phyloP scores from a whole-genome alignment of 2,329 filamentous ascomycete genomes.

The Teratosphaeria viscida region DNA sequence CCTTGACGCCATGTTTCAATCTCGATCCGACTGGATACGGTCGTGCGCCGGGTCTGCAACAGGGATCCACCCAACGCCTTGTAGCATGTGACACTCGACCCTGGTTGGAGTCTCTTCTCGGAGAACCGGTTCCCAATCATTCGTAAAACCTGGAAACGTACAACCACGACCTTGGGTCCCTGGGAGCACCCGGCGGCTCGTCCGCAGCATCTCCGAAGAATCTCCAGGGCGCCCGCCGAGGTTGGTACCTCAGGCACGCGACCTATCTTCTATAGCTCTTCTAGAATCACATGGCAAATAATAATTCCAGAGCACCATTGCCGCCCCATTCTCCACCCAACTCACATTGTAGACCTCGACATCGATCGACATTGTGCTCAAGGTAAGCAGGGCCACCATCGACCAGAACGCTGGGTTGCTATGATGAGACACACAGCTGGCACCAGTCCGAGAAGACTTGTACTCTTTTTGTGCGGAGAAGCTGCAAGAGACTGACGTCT shows the following conservation, averaged over 20 bases:
- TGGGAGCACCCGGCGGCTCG: too few relatives aligned
- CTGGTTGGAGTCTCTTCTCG: too few relatives aligned
- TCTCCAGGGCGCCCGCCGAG: not conserved
- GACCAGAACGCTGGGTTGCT: not conserved
- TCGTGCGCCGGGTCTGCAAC: too few relatives aligned
- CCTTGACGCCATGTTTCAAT: too few relatives aligned
- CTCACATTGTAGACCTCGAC: not conserved
- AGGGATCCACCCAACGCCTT: too few relatives aligned
- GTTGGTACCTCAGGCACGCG: not conserved
- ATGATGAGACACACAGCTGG: conserved; percentile 55
- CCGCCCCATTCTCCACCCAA: not conserved
- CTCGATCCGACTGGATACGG: too few relatives aligned
- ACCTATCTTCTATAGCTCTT: not conserved
- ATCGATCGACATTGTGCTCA: not conserved
- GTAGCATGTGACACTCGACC: too few relatives aligned
- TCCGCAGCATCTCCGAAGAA: not conserved
- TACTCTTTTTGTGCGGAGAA: conserved; percentile 53
- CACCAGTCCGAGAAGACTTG: conserved; percentile 58
- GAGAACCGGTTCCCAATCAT: too few relatives aligned
- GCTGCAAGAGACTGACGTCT: conserved; percentile 33
- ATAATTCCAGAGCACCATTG: not conserved
- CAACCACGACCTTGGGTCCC: too few relatives aligned
- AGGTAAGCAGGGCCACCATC: not conserved
- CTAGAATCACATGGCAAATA: not conserved
- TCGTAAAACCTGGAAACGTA: too few relatives aligned